These are phyloP conservation scores for Nicotiana noctiflora DNA, from an alignment of 257 asterid species.

Conservation along the genomic window DNA sequence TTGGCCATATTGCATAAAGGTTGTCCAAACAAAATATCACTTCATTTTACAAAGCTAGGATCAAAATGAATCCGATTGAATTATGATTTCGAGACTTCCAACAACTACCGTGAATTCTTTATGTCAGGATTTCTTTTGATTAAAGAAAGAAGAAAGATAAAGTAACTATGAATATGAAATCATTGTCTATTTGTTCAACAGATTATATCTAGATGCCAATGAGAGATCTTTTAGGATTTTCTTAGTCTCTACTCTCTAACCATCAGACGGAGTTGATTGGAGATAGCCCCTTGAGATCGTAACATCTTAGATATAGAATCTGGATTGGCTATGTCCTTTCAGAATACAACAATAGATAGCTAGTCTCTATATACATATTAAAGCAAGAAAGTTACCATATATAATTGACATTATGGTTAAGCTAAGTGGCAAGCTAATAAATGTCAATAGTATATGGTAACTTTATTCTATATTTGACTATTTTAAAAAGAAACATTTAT, in stretches of 20 bases:
- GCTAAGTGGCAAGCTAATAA: too few species aligned
- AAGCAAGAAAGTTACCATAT: too few species aligned
- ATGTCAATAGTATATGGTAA: too few species aligned
- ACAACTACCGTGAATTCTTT: background rate
- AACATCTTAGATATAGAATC: background rate
- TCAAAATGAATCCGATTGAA: background rate
- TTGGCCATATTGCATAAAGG: background rate
- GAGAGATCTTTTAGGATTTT: background rate
- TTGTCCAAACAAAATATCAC: background rate
- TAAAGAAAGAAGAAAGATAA: background rate
- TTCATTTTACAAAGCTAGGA: background rate
- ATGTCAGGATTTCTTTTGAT: background rate
- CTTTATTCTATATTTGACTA: too few species aligned
- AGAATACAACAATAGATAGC: background rate
- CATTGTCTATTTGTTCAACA: background rate
- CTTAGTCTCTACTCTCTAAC: background rate
- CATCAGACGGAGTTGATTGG: background rate
- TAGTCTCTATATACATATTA: too few species aligned
- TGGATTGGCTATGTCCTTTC: background rate
- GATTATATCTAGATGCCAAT: background rate
- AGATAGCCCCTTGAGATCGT: background rate
- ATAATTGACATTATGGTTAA: too few species aligned
- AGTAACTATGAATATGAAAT: background rate
- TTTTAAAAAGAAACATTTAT: too few species aligned
- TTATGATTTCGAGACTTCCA: background rate